A percentile compares a stretch with the other conserved stretches of the same genome.
These are phyloP conservation scores for Maudiozyma pseudohumilis DNA, from an alignment of 805 yeast genomes.

Conservation along the genomic window DNA sequence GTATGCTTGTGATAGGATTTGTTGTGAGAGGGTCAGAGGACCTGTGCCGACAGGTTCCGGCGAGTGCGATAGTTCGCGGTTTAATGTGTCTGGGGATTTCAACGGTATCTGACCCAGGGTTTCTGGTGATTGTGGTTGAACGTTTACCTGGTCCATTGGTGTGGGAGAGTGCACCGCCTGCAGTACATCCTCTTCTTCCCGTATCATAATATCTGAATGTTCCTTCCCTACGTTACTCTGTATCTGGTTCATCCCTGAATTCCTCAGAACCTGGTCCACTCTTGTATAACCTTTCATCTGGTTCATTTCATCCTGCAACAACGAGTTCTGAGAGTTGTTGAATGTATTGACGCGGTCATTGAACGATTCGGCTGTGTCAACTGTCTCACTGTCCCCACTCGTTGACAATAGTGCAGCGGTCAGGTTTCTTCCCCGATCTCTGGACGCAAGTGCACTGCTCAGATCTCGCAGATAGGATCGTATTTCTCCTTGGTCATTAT, in stretches of 20 bases:
- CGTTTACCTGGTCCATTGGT: no score
- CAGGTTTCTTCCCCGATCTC: constrained; percentile 10
- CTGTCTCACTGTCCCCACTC: background rate
- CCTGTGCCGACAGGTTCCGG: no score
- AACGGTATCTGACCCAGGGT: no score
- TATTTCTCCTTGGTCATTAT: constrained; percentile 13
- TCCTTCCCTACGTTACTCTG: no score
- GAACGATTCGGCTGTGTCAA: background rate
- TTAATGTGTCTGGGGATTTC: no score
- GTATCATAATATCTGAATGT: no score
- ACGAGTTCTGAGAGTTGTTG: background rate
- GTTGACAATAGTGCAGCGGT: constrained; percentile 3
- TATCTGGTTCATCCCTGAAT: no score
- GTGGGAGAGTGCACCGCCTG: no score
- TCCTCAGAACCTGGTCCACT: no score
- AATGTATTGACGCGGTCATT: background rate
- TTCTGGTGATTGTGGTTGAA: no score
- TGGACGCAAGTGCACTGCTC: constrained; percentile 17
- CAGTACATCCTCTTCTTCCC: no score
- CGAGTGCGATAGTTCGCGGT: no score
- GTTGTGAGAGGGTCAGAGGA: constrained; percentile 6
- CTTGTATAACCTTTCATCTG: background rate
- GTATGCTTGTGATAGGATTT: constrained; percentile 10
- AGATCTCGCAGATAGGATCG: constrained; percentile 16
- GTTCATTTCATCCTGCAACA: background rate